Evolutionary conservation across 2,329 filamentous ascomycete genomes (phyloP), one percentile per base, ranked within the genome.

Genomic region (Xylariaceae sp.): DNA sequence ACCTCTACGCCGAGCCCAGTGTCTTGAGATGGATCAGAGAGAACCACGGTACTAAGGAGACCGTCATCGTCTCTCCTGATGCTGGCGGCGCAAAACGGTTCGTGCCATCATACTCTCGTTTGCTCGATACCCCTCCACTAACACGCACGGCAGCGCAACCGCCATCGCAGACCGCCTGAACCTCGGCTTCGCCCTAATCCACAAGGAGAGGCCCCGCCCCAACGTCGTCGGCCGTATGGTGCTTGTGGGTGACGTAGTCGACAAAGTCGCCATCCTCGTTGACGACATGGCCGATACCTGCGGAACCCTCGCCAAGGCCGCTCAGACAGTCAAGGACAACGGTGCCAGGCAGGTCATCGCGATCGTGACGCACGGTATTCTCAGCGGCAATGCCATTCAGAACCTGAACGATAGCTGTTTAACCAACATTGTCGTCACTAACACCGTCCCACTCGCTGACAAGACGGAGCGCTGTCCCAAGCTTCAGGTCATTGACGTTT

Each of bases 231-330:
- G 87, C 10, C 86, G 89, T 62, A 95, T 96, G 90, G 89, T 90
- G 1, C 85, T 99, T n/a, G 92, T 97, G 44, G 94, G 94, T 58
- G 90, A 95, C 58, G 94, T 97, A 42, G 81, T 84, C 58, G 88
- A 89, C 72, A 94, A 94, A 74, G 85, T 92, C 30, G 92, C 92
- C 52, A 96, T 99, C 65, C 84, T 99, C 43, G 92, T 99, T 42
- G 92, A 97, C 68, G 92, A 97, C 68, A 96, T 97, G 90, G 91
- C 91, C 31, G 92, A 97, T 67, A 96, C 92, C 4, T 96, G 91
- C 68, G 90, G 90, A 59, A 96, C 90, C 36, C 51, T 67, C 2
- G 63, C 64, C 68, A 97, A 97, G 74, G 94, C 91, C 2, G 94
- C 92, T 14, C 85, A 89, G 49, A 92, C 91, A 0, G 82, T 97